phyloP scores from a whole-genome alignment of 2,329 filamentous ascomycete genomes.

The Botrytis deweyae region DNA sequence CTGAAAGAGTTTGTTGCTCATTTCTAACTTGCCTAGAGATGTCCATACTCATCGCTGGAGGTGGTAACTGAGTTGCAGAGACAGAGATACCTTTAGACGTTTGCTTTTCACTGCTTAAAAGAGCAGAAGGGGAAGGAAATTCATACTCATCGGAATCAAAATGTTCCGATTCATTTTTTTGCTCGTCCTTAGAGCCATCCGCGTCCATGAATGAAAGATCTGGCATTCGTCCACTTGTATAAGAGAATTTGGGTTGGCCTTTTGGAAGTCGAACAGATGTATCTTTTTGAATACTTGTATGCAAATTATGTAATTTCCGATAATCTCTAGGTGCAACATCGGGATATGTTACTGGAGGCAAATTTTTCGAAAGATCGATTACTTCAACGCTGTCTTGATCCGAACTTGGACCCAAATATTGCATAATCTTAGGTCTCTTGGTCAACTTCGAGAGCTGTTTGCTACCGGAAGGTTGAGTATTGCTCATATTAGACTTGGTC shows the following conservation, averaged over 20 bases:
- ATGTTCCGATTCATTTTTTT: conserved; percentile 13
- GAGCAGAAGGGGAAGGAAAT: conserved; percentile 41
- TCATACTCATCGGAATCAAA: conserved; percentile 35
- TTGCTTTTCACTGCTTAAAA: conserved; percentile 30
- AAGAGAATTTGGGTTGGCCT: conserved; percentile 34
- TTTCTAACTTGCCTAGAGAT: not conserved
- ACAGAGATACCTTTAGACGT: not conserved
- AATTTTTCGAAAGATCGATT: conserved; percentile 34
- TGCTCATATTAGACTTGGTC: not conserved
- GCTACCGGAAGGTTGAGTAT: not conserved
- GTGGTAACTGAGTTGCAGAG: not conserved
- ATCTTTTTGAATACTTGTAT: conserved; percentile 35
- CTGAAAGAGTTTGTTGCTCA: not conserved
- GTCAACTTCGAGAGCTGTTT: not conserved
- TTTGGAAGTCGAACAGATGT: conserved; percentile 31
- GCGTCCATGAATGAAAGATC: conserved; percentile 30
- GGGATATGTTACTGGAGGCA: conserved; percentile 25
- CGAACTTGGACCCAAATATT: not conserved
- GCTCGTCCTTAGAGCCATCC: not conserved
- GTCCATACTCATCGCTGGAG: conserved; percentile 3
- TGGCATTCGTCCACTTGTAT: conserved; percentile 30
- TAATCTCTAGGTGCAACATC: conserved; percentile 33
- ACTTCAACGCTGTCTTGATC: conserved; percentile 32
- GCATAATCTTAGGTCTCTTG: not conserved
- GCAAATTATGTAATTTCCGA: conserved; percentile 37